Evolutionary conservation across 1,284 basidiomycete genomes (phyloP).

Genomic region (Fomitopsis pinicola): DNA sequence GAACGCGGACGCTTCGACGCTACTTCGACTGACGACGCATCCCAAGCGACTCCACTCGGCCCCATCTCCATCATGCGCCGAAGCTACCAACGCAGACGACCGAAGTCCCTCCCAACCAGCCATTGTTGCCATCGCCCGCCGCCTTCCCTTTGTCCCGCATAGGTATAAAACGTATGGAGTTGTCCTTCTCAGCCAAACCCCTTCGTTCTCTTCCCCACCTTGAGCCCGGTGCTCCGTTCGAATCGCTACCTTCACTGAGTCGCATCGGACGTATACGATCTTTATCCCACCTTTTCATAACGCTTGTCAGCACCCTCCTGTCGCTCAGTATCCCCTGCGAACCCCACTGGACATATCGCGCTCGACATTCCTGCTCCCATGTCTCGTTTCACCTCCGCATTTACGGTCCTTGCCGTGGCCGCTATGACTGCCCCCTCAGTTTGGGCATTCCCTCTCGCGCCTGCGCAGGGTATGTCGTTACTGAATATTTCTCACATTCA

Average conservation of each 20-base stretch:
- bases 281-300: not conserved
- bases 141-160: not conserved
- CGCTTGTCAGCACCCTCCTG: not conserved
- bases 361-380: not conserved
- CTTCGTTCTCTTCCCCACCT: not conserved
- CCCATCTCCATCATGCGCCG: not conserved
- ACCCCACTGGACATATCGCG: not conserved
- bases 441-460: not conserved
- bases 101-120: not conserved
- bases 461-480: not conserved
- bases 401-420: not conserved
- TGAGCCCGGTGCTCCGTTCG: constrained; percentile 1
- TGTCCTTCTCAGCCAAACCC: not conserved
- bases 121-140: not conserved
- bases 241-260: not conserved
- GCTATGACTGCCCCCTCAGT: not conserved
- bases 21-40: not conserved
- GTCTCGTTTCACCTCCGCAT: not conserved
- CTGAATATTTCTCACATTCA: not conserved
- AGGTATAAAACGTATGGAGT: not conserved
- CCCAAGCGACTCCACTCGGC: not conserved
- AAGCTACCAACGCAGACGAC: not conserved
- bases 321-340: not conserved
- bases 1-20: not conserved
- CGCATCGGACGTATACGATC: not conserved